Evolutionary conservation across 345 rosid genomes (phyloP), one percentile per base, ranked within the genome.

Genomic region (Leavenworthia alabamica): DNA sequence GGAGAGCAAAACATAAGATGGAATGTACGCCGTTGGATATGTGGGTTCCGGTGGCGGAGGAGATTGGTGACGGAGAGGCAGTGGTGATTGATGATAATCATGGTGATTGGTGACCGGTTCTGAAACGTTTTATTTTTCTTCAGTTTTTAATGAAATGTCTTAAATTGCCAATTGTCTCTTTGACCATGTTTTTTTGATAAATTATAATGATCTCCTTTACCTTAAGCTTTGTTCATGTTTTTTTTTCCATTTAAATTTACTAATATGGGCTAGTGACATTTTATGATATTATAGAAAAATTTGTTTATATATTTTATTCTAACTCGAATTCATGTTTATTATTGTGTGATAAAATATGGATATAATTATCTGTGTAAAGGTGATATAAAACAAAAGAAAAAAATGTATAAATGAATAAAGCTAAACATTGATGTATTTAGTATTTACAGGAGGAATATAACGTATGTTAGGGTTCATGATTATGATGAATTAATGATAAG

Each of bases 1-100:
- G 98, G 98, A 86, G 79, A 77, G 29, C 75, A 29, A 82, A 79
- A 20, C 98, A 92, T 64, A 84, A 85, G 80, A 54, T 42, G 39
- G 93, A 88, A 60, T 92, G 98, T 59, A 46, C 26, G 3, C 83
- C 92, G 26, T 57, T 77, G 26, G 82, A 80, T 70, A 55, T 77
- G 48, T 80, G 82, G 90, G 59, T 40, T 13, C 64, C 40, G 14
- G 28, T 14, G 14, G 76, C 46, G 5, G 80, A 35, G n/a, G 78
- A 56, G 43, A 80, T 52, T 4, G 77, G 48, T 24, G 75, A 50
- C 1, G 70, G 39, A 1, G 81, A 54, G 8, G 77, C 24, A 37
- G 52, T 16, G 77, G 66, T n/a, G 55, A 47, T 43, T 57, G 64
- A 46, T 26, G 40, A 56, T 59, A 36, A 36, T 56, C 47, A 56